Percentiles rank a stretch among this genome's conserved stretches.
These are phyloP conservation scores for Globisporangium camurandrum DNA, from an alignment of 352 stramenopile species.

Conservation along the genomic window DNA sequence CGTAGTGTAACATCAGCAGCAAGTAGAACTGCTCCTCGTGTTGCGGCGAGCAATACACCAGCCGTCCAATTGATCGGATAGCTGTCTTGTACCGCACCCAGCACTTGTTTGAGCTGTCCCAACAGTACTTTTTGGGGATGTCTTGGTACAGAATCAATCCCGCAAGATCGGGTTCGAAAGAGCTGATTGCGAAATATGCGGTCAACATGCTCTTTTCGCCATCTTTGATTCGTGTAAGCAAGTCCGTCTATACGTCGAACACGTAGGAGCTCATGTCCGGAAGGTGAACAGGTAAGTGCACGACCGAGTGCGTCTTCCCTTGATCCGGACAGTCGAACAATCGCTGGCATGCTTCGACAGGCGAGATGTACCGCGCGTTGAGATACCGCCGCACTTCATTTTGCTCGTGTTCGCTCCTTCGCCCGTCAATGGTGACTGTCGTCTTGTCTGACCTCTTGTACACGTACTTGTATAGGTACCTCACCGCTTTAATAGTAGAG, in stretches of 20 bases:
- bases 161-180: conserved; percentile 4
- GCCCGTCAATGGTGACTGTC: background rate
- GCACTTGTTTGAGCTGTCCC: conserved; percentile 5
- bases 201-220: conserved; percentile 4
- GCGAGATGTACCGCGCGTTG: conserved; percentile 22
- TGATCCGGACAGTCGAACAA: conserved; percentile 20
- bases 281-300: conserved; percentile 8
- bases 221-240: background rate
- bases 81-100: conserved; percentile 15
- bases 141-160: conserved; percentile 13
- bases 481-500: background rate
- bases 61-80: conserved; percentile 10
- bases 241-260: conserved; percentile 4
- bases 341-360: conserved; percentile 19
- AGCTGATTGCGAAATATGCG: conserved; percentile 12
- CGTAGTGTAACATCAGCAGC: background rate
- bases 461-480: conserved; percentile 3
- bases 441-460: conserved; percentile 1
- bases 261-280: too few species aligned
- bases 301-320: conserved; percentile 13
- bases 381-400: conserved; percentile 24
- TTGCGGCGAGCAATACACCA: conserved; percentile 14
- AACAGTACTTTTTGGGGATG: conserved; percentile 11
- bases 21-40: conserved; percentile 21
- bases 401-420: background rate